Evolutionary conservation across 1,284 basidiomycete species (phyloP).

Genomic region (Leccinum pachyderme): DNA sequence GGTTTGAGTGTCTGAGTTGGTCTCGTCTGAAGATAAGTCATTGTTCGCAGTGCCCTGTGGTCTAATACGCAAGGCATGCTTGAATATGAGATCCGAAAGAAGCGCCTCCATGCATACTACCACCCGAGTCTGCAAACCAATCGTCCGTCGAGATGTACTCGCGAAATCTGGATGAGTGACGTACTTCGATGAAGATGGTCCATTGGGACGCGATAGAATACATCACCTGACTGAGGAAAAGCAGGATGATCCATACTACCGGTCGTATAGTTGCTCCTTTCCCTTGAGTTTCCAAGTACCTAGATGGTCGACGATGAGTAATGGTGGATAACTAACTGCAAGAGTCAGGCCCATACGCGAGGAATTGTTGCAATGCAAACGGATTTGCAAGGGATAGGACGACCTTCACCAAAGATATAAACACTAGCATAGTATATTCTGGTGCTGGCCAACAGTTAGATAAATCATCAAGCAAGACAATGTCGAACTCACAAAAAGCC

Average conservation of each 20-base stretch:
- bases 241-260: slow-evolving; percentile 23
- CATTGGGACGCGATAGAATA: slow-evolving; percentile 37
- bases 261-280: slow-evolving; percentile 17
- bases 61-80: slow-evolving; percentile 55
- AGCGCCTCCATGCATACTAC: slow-evolving; percentile 40
- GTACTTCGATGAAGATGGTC: slow-evolving; percentile 35
- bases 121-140: slow-evolving; percentile 20
- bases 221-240: slow-evolving; percentile 41
- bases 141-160: not conserved
- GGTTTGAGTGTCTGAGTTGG: not conserved
- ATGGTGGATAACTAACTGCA: not conserved
- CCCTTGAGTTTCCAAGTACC: slow-evolving; percentile 17
- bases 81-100: slow-evolving; percentile 56
- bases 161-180: not conserved
- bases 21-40: not conserved
- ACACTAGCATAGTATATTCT: slow-evolving; percentile 7
- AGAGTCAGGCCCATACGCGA: slow-evolving; percentile 3
- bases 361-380: slow-evolving; percentile 14
- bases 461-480: not conserved
- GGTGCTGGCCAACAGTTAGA: not conserved
- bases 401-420: slow-evolving; percentile 6
- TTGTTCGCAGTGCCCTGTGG: slow-evolving; percentile 37
- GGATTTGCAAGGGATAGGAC: slow-evolving; percentile 5
- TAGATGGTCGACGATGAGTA: slow-evolving; percentile 4
- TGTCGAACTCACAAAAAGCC: slow-evolving; percentile 11